These are phyloP conservation scores for Phytophthora sansomeana DNA, from an alignment of 352 stramenopile species.

Conservation along the genomic window DNA sequence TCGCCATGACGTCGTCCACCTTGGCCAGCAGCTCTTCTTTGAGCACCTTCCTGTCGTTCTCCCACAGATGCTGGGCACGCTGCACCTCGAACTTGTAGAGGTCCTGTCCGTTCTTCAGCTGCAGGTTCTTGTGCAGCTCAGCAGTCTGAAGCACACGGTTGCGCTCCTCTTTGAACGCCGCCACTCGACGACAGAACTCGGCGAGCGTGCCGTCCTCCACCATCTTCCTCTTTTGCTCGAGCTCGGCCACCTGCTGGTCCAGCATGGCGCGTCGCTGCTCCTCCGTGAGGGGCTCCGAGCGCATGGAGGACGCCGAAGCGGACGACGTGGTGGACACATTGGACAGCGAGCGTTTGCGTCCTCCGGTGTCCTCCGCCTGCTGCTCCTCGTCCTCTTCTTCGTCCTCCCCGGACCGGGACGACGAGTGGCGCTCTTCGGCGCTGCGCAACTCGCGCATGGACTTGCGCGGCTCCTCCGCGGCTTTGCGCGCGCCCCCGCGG, in stretches of 20 bases:
- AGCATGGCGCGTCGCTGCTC: constrained; percentile 43
- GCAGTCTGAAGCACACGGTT: constrained; percentile 76
- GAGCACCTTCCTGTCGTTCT: constrained; percentile 63
- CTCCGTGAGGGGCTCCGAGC: constrained; percentile 51
- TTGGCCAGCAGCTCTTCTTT: constrained; percentile 62
- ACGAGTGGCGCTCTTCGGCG: constrained; percentile 39
- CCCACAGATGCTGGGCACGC: constrained; percentile 70
- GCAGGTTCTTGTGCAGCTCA: constrained; percentile 83
- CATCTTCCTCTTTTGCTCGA: constrained; percentile 88
- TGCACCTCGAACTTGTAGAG: constrained; percentile 85
- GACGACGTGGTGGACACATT: constrained; percentile 72
- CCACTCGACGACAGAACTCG: constrained; percentile 84
- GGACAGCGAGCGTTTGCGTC: constrained; percentile 67
- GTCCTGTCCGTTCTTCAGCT: constrained; percentile 86
- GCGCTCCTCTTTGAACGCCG: constrained; percentile 85
- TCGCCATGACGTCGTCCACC: constrained; percentile 53
- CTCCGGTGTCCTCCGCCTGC: constrained; percentile 18
- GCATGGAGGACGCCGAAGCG: constrained; percentile 57
- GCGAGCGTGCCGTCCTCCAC: constrained; percentile 83
- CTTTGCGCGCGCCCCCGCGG: constrained; percentile 32
- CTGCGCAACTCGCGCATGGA: constrained; percentile 21
- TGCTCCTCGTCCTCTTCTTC: constrained; percentile 26
- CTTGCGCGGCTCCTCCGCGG: constrained; percentile 35
- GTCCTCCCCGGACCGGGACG: constrained; percentile 24
- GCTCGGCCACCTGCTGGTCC: constrained; percentile 71